phyloP scores from a whole-genome alignment of 2,329 filamentous ascomycete genomes.

The Aspergillus puulaauensis region DNA sequence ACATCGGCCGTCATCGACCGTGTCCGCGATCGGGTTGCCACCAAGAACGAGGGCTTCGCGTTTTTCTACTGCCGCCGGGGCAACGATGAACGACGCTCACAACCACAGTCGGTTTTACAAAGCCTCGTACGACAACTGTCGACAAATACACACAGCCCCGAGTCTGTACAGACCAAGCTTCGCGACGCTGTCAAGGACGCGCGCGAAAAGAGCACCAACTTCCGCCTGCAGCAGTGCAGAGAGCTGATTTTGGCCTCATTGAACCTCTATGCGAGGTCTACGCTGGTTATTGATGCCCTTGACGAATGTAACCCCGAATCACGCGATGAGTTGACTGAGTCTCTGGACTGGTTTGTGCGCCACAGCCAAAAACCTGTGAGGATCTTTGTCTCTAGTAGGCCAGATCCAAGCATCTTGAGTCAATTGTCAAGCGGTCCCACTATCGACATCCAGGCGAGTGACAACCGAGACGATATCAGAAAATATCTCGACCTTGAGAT shows the following conservation, averaged over 20 bases:
- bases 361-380: constrained; percentile 27
- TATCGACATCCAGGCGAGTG: constrained; percentile 40
- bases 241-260: constrained; percentile 20
- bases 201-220: not conserved
- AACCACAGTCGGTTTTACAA: constrained; percentile 31
- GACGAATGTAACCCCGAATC: constrained; percentile 34
- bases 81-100: constrained; percentile 14
- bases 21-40: constrained; percentile 6
- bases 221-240: not conserved
- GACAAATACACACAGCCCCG: constrained; percentile 12
- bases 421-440: constrained; percentile 47
- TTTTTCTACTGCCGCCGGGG: constrained; percentile 1
- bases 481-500: constrained; percentile 5
- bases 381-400: constrained; percentile 37
- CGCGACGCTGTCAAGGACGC: not conserved
- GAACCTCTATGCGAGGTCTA: constrained; percentile 30
- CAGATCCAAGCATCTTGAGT: constrained; percentile 27
- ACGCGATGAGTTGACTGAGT: constrained; percentile 26
- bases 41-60: not conserved
- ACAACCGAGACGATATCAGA: constrained; percentile 18
- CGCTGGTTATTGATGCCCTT: constrained; percentile 36
- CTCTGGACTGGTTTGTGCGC: constrained; percentile 23
- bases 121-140: constrained; percentile 34
- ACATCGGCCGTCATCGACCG: constrained; percentile 27
- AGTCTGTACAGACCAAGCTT: constrained; percentile 16